Conservation (phyloP, 768 basidiomycete genomes). For the Udeniomyces megalosporus region DNA sequence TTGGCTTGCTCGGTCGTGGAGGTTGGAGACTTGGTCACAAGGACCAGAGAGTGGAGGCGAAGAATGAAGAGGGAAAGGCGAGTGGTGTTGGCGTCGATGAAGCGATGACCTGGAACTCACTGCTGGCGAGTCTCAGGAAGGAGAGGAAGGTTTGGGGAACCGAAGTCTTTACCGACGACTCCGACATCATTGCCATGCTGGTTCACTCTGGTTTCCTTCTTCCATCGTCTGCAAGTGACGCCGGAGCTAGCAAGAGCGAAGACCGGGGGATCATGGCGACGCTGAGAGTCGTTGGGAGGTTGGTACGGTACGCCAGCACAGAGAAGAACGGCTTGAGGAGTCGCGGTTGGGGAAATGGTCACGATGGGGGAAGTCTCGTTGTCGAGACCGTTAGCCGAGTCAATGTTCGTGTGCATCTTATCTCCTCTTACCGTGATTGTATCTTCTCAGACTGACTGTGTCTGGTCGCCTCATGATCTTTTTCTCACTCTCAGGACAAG, state of each 20-base stretch:
- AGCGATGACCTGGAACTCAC: slow-evolving; percentile 1
- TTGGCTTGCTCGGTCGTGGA: background rate
- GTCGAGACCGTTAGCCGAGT: slow-evolving; percentile 28
- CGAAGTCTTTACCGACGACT: slow-evolving; percentile 36
- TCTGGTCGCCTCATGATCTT: background rate
- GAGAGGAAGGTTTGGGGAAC: slow-evolving; percentile 32
- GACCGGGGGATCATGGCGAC: slow-evolving; percentile 18
- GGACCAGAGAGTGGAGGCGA: too few species aligned
- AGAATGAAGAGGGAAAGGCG: background rate
- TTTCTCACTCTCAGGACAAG: background rate
- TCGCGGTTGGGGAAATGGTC: slow-evolving; percentile 34
- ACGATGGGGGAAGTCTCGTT: slow-evolving; percentile 32
- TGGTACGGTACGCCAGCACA: slow-evolving; percentile 30
- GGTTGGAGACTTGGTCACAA: too few species aligned
- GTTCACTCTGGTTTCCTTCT: slow-evolving; percentile 33
- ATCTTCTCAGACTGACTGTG: background rate
- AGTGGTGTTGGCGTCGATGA: background rate
- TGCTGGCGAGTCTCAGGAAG: slow-evolving; percentile 1
- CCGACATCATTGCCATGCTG: slow-evolving; percentile 30
- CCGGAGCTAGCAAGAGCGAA: background rate
- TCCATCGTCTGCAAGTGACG: background rate
- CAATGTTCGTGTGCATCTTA: slow-evolving; percentile 23
- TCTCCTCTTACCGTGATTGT: background rate
- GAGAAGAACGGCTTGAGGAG: slow-evolving; percentile 29
- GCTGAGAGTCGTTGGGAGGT: slow-evolving; percentile 28